These are phyloP conservation scores for Coemansia javaensis DNA, from an alignment of 192 early-diverging fungal genomes.

Conservation along the genomic window DNA sequence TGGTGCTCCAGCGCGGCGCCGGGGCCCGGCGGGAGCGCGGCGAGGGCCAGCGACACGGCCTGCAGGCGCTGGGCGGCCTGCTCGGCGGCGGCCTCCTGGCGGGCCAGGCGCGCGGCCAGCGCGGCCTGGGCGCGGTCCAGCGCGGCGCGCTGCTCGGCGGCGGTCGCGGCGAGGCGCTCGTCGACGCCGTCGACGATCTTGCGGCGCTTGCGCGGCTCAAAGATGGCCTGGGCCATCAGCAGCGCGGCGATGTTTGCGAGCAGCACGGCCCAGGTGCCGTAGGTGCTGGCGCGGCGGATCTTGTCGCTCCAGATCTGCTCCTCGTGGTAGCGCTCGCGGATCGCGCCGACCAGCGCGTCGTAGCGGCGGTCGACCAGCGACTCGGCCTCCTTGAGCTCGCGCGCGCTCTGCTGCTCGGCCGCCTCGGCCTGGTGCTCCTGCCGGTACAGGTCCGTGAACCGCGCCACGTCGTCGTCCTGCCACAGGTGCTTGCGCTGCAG, in stretches of 20 bases:
- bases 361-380: constrained; percentile 61
- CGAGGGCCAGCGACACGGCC: constrained; percentile 14
- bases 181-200: constrained; percentile 68
- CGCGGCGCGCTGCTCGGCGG: constrained; percentile 44
- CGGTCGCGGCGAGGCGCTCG: constrained; percentile 46
- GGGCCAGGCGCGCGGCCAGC: constrained; percentile 4
- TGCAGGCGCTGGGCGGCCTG: constrained; percentile 17
- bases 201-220: constrained; percentile 66
- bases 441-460: constrained; percentile 72
- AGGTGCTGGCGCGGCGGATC: constrained; percentile 70
- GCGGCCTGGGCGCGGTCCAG: background rate
- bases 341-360: constrained; percentile 57
- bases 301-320: constrained; percentile 86
- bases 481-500: constrained; percentile 74
- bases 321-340: constrained; percentile 76
- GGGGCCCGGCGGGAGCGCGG: constrained; percentile 11
- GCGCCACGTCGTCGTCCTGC: constrained; percentile 67
- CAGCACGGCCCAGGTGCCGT: constrained; percentile 71
- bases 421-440: constrained; percentile 64
- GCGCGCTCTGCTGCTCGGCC: constrained; percentile 41
- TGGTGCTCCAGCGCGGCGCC: constrained; percentile 12
- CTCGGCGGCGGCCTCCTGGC: constrained; percentile 10
- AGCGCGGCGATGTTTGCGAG: constrained; percentile 62
- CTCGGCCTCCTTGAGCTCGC: constrained; percentile 54
- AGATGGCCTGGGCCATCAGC: constrained; percentile 65